phyloP scores from a whole-genome alignment of 1,284 basidiomycete genomes.

The Mycena sp. region DNA sequence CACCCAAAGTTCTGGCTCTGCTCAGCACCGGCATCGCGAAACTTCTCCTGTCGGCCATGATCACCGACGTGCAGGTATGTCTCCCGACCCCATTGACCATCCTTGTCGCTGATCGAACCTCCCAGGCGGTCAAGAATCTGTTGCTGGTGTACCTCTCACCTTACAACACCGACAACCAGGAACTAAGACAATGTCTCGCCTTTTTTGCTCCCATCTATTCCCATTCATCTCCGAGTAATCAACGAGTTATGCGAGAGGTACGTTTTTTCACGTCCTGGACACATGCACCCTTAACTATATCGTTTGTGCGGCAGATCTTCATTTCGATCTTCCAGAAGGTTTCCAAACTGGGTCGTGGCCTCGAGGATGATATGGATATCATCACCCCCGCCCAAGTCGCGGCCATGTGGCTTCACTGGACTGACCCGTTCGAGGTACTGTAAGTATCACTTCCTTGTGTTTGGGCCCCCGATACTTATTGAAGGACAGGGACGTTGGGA shows the following conservation, averaged over 20 bases:
- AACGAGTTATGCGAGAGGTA: conserved; percentile 76
- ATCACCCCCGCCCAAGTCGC: conserved; percentile 74
- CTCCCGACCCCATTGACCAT: conserved; percentile 61
- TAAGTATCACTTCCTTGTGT: conserved; percentile 48
- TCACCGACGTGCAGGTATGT: conserved; percentile 69
- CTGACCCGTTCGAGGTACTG: conserved; percentile 78
- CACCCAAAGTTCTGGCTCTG: conserved; percentile 69
- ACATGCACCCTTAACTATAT: neutral
- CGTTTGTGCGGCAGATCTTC: conserved; percentile 63
- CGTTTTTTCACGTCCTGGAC: conserved; percentile 27
- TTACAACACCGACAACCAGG: conserved; percentile 80
- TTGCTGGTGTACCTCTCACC: conserved; percentile 84
- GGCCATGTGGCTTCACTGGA: conserved; percentile 86
- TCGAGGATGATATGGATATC: conserved; percentile 75
- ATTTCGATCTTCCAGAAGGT: conserved; percentile 49
- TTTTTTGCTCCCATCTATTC: conserved; percentile 90
- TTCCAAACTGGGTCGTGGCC: conserved; percentile 66
- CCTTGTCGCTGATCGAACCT: conserved; percentile 60
- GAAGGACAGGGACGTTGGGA: conserved; percentile 33
- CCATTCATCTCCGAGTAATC: conserved; percentile 78
- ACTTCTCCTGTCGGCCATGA: conserved; percentile 81
- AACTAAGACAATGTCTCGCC: conserved; percentile 85
- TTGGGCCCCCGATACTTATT: neutral
- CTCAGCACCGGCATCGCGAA: conserved; percentile 86
- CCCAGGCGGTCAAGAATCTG: conserved; percentile 66